Evolutionary conservation across 2,329 filamentous ascomycete genomes (phyloP), one percentile per base, ranked within the genome.

Genomic region (Bisporella sp.): DNA sequence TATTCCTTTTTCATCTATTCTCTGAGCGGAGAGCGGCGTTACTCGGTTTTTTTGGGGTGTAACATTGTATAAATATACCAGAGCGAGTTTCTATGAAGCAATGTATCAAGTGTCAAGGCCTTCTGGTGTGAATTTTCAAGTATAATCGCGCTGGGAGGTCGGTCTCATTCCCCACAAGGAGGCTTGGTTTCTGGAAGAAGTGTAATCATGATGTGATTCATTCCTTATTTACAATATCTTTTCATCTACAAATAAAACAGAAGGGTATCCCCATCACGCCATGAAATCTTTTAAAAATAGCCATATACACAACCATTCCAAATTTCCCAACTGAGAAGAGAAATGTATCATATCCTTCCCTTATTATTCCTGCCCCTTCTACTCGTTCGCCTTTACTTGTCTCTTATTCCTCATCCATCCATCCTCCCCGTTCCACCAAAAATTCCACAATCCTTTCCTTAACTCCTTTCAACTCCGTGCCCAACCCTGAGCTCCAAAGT

Each of bases 401-500:
- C 9, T 13, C 29, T 31, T 31, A 47, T 41, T 47, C 51, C 33
- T 64, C 63, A 30, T 64, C 63, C 42, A 95, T 90, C 89, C 91
- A 95, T 1, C 89, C 92, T n/a, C 87, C 89, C 54, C 82, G 84
- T 62, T 81, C 78, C 55, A 89, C 69, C 59, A 96, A 73, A 71
- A 83, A 91, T 31, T 76, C 77, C 48, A 84, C 83, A 0, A 96
- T 84, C 47, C 85, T 74, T 64, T 82, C 80, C 68, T 88, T 92
- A 55, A 91, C 83, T 12, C 74, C 77, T 54, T 79, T 79, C 59
- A 97, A 76, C 49, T 83, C 81, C 55, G 84, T 82, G 1, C 91
- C 92, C n/a, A 97, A 73, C 5, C 88, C 90, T 61, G 89, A 87
- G 35, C 78, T 75, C 92, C 93, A 97, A 69, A 95, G 89, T 49